Percentiles rank a stretch among this genome's conserved stretches.
Evolutionary conservation across 2,329 filamentous ascomycete species (phyloP).

Genomic region (Fusarium nurragi): DNA sequence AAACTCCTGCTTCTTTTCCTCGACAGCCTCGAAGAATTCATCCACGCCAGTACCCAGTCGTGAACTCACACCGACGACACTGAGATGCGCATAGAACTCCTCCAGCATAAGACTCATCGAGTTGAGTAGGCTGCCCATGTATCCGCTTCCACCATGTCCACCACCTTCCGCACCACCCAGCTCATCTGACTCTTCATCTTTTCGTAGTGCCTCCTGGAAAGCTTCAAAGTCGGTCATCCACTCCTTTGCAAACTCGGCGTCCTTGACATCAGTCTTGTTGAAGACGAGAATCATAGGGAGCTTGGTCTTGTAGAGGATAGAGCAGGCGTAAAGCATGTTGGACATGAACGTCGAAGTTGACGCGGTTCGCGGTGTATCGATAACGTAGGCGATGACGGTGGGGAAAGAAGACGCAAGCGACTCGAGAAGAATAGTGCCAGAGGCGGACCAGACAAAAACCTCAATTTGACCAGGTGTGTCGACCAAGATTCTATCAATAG

Average conservation of each 20-base stretch:
- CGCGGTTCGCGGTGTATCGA: constrained; percentile 92
- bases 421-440: constrained; percentile 91
- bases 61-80: constrained; percentile 90
- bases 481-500: constrained; percentile 85
- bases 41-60: constrained; percentile 92
- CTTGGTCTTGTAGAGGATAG: constrained; percentile 98
- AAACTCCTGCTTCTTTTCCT: constrained; percentile 89
- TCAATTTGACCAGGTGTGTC: constrained; percentile 99
- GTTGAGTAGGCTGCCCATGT: constrained; percentile 95
- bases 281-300: constrained; percentile 98
- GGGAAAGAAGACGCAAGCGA: constrained; percentile 93
- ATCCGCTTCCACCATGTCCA: constrained; percentile 81
- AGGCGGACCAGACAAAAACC: constrained; percentile 98
- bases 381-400: constrained; percentile 96
- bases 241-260: constrained; percentile 90
- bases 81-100: constrained; percentile 95
- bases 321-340: constrained; percentile 99
- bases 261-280: constrained; percentile 98
- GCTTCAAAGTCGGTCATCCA: constrained; percentile 99
- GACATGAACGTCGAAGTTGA: constrained; percentile 99
- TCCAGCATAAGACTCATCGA: constrained; percentile 98
- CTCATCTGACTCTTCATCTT: constrained; percentile 81
- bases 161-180: constrained; percentile 78
- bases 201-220: constrained; percentile 85
- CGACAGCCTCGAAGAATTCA: constrained; percentile 91